Evolutionary conservation across 176 grass and related monocot species (phyloP).

Genomic region (bread wheat (Triticum aestivum)): IWGSC_CS_RefSeq_v2.1 NC_057808.1:565192297-565192796

Average conservation of each 20-base stretch:
- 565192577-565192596: conserved; percentile 29
- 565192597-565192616: conserved; percentile 61
- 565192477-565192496: neutral
- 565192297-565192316: neutral
- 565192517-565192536: conserved; percentile 57
- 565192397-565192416: neutral
- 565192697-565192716: neutral
- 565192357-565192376: neutral
- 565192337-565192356: conserved; percentile 28
- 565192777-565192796: neutral
- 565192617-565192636: conserved; percentile 22
- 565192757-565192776: fast-evolving
- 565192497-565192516: conserved; percentile 2
- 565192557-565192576: conserved; percentile 31
- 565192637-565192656: conserved; percentile 26
- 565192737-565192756: conserved; percentile 27
- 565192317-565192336: conserved; percentile 50
- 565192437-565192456: conserved; percentile 1
- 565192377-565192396: conserved; percentile 30
- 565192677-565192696: neutral
- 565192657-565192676: conserved; percentile 4
- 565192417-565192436: neutral
- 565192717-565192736: neutral
- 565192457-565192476: neutral
- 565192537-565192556: conserved; percentile 64